Evolutionary conservation across 169 alveolate species (phyloP).

Genomic region (Cryptosporidium sp.): DNA sequence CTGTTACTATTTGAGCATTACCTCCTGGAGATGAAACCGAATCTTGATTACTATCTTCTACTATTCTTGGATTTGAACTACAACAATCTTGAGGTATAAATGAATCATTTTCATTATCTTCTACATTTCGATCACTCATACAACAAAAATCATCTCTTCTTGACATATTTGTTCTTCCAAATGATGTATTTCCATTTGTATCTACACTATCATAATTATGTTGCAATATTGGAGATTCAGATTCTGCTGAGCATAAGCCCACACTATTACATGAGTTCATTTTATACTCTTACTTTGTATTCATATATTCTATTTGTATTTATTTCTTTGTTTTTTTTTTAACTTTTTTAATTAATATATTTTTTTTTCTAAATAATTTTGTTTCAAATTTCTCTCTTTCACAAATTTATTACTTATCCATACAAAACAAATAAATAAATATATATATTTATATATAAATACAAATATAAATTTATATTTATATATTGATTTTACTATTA

Average conservation of each 20-base stretch:
- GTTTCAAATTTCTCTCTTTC: neutral
- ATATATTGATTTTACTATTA: too few species aligned
- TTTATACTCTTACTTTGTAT: neutral
- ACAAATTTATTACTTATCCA: neutral
- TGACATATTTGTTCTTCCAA: neutral
- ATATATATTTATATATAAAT: too few species aligned
- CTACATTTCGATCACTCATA: neutral
- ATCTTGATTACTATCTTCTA: constrained; percentile 1
- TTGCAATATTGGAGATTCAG: constrained; percentile 53
- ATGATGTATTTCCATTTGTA: neutral
- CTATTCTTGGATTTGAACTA: neutral
- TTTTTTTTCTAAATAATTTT: too few species aligned
- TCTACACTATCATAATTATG: neutral
- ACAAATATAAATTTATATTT: too few species aligned
- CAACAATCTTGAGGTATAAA: neutral
- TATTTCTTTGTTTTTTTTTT: neutral
- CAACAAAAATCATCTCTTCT: constrained; percentile 27
- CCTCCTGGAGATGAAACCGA: constrained; percentile 44
- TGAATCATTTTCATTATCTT: constrained; percentile 6
- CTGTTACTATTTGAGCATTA: constrained; percentile 71
- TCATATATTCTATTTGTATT: neutral
- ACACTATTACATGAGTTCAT: constrained; percentile 37
- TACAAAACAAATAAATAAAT: too few species aligned
- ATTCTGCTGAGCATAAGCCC: constrained; percentile 52
- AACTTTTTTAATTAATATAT: too few species aligned